Percentiles rank a stretch among this genome's conserved stretches.
phyloP scores from a whole-genome alignment of 371 early-diverging fungal genomes.

The Lichtheimia hyalospora region DNA sequence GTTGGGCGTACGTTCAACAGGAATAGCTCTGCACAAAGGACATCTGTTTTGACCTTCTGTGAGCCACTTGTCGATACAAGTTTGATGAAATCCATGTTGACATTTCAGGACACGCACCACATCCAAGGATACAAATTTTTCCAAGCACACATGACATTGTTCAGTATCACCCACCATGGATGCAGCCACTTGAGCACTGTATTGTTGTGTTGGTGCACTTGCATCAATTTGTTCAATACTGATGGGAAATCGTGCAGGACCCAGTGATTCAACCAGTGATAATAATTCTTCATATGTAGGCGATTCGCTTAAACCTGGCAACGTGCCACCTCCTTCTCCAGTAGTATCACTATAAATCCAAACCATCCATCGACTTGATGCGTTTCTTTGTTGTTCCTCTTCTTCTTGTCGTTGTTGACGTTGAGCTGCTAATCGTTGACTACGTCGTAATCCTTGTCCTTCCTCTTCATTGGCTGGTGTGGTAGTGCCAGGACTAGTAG shows the following conservation, averaged over 20 bases:
- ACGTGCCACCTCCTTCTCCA: background rate
- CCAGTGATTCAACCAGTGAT: conserved; percentile 39
- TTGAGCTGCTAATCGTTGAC: background rate
- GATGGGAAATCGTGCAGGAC: conserved; percentile 38
- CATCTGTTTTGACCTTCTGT: conserved; percentile 18
- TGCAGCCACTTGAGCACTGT: conserved; percentile 6
- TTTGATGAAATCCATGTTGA: conserved; percentile 72
- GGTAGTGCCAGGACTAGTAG: background rate
- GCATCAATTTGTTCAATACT: conserved; percentile 27
- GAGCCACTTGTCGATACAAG: conserved; percentile 79
- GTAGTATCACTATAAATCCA: conserved; percentile 9
- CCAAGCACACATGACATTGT: conserved; percentile 55
- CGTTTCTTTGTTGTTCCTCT: background rate
- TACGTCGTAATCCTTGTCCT: background rate
- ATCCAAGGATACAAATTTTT: conserved; percentile 54
- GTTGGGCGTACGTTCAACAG: conserved; percentile 1
- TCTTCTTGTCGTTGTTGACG: background rate
- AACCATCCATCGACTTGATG: conserved; percentile 14
- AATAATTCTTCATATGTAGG: conserved; percentile 46
- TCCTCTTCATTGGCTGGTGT: background rate
- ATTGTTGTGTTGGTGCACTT: conserved; percentile 29
- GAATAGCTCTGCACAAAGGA: conserved; percentile 13
- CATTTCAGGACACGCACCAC: conserved; percentile 61
- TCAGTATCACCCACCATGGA: conserved; percentile 14
- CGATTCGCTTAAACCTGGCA: conserved; percentile 5